phyloP scores from a whole-genome alignment of 495 filamentous ascomycete genomes.

The Cercophora scortea region DNA sequence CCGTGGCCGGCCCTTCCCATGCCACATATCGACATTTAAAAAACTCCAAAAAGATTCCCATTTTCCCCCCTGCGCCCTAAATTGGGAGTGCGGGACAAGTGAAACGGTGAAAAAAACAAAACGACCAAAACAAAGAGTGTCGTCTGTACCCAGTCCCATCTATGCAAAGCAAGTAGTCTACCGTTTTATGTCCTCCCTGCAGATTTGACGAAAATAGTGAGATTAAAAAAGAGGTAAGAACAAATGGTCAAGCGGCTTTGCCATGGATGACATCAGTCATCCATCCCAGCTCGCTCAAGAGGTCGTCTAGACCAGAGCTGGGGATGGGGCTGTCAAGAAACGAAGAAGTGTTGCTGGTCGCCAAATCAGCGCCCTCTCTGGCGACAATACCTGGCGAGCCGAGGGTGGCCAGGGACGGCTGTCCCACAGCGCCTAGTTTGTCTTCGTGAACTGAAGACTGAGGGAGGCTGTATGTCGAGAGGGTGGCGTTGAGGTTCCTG shows the following conservation, averaged over 20 bases:
- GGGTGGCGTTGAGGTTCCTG: slow-evolving; percentile 16
- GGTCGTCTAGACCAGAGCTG: slow-evolving; percentile 31
- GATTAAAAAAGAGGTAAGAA: too few species aligned
- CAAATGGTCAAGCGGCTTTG: slow-evolving; percentile 1
- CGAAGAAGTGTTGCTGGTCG: slow-evolving; percentile 9
- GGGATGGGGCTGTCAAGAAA: slow-evolving; percentile 26
- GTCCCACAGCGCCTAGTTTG: slow-evolving; percentile 2
- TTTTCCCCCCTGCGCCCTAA: too few species aligned
- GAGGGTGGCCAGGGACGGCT: slow-evolving; percentile 5
- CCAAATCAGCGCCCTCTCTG: background rate
- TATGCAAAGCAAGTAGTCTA: too few species aligned
- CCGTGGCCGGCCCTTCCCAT: too few species aligned
- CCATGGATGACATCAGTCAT: slow-evolving; percentile 33
- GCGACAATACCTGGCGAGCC: slow-evolving; percentile 23
- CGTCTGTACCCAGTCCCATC: too few species aligned
- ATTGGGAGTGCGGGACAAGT: too few species aligned
- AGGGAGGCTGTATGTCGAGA: slow-evolving; percentile 38
- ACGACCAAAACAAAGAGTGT: too few species aligned
- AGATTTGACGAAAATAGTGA: too few species aligned
- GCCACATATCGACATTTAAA: too few species aligned
- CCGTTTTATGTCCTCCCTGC: too few species aligned
- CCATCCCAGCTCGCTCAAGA: slow-evolving; percentile 39
- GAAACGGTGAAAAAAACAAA: too few species aligned
- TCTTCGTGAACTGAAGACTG: slow-evolving; percentile 14
- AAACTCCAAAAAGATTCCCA: too few species aligned